phyloP scores from a whole-genome alignment of 805 yeast genomes.

The Ogataea naganishii region DNA sequence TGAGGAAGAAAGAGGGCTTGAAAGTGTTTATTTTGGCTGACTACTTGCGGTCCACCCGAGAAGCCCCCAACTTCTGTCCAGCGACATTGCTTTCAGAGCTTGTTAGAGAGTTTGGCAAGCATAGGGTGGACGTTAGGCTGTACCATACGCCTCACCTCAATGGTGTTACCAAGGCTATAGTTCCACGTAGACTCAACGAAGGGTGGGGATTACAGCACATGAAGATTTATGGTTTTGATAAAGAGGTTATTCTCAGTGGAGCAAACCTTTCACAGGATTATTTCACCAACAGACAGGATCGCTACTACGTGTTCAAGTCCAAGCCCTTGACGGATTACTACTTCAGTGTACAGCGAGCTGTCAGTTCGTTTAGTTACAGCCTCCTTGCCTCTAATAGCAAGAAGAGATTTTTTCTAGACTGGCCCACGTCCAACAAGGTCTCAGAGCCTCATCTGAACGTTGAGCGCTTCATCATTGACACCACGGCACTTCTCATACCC shows the following conservation, averaged over 20 bases:
- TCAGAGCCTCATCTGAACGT: conserved; percentile 58
- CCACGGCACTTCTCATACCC: conserved; percentile 50
- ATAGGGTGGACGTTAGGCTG: conserved; percentile 70
- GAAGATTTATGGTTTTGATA: conserved; percentile 93
- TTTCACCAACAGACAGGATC: conserved; percentile 89
- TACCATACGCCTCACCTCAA: conserved; percentile 83
- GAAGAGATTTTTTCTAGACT: conserved; percentile 42
- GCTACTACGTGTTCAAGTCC: conserved; percentile 70
- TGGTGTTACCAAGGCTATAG: conserved; percentile 52
- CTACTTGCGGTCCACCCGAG: conserved; percentile 88
- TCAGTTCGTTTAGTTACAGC: conserved; percentile 65
- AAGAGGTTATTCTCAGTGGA: conserved; percentile 80
- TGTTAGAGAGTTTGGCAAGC: conserved; percentile 51
- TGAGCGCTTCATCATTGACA: conserved; percentile 41
- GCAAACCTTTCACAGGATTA: conserved; percentile 90
- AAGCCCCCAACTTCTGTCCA: conserved; percentile 70
- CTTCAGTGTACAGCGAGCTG: conserved; percentile 55
- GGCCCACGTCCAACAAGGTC: conserved; percentile 67
- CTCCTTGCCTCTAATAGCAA: conserved; percentile 35
- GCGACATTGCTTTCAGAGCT: conserved; percentile 67
- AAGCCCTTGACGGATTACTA: conserved; percentile 61
- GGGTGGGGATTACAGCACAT: conserved; percentile 93
- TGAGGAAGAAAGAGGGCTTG: conserved; percentile 49
- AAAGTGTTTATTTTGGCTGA: conserved; percentile 72
- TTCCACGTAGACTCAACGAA: conserved; percentile 85